Base-by-base conservation (phyloP, 1,284 basidiomycete genomes). In the Agaricales sp. region DNA sequence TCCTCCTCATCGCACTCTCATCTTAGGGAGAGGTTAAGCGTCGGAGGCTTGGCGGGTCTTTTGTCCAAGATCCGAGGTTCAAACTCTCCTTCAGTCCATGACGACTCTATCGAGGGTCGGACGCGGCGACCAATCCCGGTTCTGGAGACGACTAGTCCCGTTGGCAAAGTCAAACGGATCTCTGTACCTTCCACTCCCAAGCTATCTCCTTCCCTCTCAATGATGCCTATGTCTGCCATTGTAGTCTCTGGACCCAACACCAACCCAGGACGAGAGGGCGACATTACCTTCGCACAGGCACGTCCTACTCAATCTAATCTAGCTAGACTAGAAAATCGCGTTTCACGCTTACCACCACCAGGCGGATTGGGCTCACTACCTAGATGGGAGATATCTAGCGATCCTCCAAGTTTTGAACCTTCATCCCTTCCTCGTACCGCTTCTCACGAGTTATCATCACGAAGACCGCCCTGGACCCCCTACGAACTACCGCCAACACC, bases 81-180 rank as follows among this genome's bases (percentile, higher is more conserved):
- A 11, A 20, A 6, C 39, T 4, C n/a, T 8, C 18, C 39, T 8
- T 20, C 39, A 4, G 8, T 16, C 18, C 39, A 11, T 20, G 6
- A 41, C n/a, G 16, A 18, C 8, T 6, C 39, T n/a, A 20, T 41
- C 6, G 39, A 20, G 39, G 39, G 18, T n/a, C 19, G 39, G 18
- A 20, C 8, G 6, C 6, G 16, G 39, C 4, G 39, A 20, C 39
- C 39, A 6, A 18, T 41, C 4, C 39, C 39, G 16, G 18, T 41
- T 41, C 39, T 41, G 6, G 39, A 41, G 19, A 41, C 39, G 39
- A 41, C 39, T n/a, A 41, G 39, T 41, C 39, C 39, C n/a, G 8
- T 41, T 4, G 39, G 39, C n/a, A 41, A 20, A 18, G 39, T 41
- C 39, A 41, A 41, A 16, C 39, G 39, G 4, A 20, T 41, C 18